Conservation (phyloP, 345 rosid genomes). For the Schrenkiella parvula region DNA sequence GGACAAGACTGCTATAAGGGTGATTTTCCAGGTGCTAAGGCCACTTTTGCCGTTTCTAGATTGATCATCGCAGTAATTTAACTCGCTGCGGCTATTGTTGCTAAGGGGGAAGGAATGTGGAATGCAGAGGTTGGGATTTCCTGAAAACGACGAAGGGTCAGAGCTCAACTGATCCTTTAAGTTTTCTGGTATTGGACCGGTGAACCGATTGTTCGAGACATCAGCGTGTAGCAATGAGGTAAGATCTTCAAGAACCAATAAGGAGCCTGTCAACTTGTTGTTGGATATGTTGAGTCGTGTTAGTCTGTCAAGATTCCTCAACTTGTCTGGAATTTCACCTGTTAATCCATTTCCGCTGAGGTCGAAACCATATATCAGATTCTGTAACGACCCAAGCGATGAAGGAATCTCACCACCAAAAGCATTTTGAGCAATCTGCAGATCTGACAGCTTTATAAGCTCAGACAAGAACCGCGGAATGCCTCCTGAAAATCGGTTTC, state of each 20-base stretch:
- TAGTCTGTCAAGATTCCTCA: conserved; percentile 43
- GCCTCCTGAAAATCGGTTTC: conserved; percentile 59
- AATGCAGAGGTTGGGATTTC: conserved; percentile 60
- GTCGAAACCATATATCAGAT: conserved; percentile 51
- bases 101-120: conserved; percentile 36
- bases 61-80: conserved; percentile 41
- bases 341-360: conserved; percentile 55
- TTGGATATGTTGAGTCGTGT: conserved; percentile 52
- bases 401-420: conserved; percentile 70
- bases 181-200: conserved; percentile 65
- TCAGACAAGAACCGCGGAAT: conserved; percentile 56
- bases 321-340: conserved; percentile 51
- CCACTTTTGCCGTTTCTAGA: conserved; percentile 25
- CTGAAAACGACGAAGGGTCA: conserved; percentile 48
- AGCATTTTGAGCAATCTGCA: conserved; percentile 57
- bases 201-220: conserved; percentile 60
- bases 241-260: conserved; percentile 41
- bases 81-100: conserved; percentile 46
- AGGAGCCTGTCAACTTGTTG: conserved; percentile 62
- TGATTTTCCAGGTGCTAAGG: conserved; percentile 32
- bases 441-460: conserved; percentile 42
- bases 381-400: conserved; percentile 44
- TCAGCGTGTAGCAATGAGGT: conserved; percentile 42
- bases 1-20: conserved; percentile 42
- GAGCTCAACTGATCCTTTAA: conserved; percentile 35